These are phyloP conservation scores for Musa schizocarpa DNA, from an alignment of 176 grass and related monocot genomes.

Conservation along the genomic window DNA sequence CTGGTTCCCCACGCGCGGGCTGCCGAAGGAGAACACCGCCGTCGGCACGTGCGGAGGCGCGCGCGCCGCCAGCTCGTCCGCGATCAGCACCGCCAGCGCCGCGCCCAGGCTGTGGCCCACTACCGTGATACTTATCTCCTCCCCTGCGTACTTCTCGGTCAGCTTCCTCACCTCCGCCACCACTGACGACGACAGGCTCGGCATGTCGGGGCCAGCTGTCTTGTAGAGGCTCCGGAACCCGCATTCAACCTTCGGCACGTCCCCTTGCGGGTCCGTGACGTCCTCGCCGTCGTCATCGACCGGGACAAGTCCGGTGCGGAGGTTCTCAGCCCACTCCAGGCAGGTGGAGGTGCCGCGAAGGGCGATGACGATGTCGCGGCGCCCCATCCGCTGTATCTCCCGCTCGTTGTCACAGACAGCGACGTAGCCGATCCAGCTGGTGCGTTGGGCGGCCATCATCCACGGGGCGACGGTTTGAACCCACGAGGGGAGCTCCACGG, in stretches of 20 bases:
- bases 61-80: constrained; percentile 34
- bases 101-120: constrained; percentile 52
- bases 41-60: constrained; percentile 2
- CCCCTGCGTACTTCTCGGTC: constrained; percentile 12
- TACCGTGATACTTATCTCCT: constrained; percentile 35
- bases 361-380: constrained; percentile 44
- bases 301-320: constrained; percentile 15
- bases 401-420: constrained; percentile 38
- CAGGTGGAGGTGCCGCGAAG: constrained; percentile 35
- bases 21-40: constrained; percentile 59
- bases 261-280: constrained; percentile 13
- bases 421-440: constrained; percentile 45
- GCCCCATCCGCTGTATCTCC: constrained; percentile 39
- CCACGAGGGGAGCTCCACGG: constrained; percentile 20
- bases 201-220: constrained; percentile 1
- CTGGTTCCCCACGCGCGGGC: constrained; percentile 37
- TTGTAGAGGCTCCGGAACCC: constrained; percentile 49
- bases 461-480: neutral
- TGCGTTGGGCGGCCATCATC: constrained; percentile 20
- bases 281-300: neutral
- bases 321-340: constrained; percentile 44
- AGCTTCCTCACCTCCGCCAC: constrained; percentile 30
- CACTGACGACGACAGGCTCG: constrained; percentile 26
- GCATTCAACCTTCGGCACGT: constrained; percentile 17
- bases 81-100: constrained; percentile 46